These are phyloP conservation scores for Exophiala calicioides DNA, from an alignment of 2,329 filamentous ascomycete genomes.

Conservation along the genomic window DNA sequence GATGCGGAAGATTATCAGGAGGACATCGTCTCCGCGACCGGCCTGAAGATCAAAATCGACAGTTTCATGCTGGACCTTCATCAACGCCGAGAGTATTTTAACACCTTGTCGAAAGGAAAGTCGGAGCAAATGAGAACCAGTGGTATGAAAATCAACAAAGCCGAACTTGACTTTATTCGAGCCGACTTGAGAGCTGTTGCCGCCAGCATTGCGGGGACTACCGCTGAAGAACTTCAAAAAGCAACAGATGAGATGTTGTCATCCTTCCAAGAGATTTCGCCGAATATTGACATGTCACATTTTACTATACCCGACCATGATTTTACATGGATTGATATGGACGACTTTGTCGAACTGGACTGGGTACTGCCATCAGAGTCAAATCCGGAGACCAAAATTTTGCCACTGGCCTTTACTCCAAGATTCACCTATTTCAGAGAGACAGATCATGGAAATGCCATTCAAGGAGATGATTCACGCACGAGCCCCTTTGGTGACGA, in stretches of 20 bases:
- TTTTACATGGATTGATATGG: conserved; percentile 97
- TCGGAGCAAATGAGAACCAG: conserved; percentile 79
- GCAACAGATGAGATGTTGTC: conserved; percentile 64
- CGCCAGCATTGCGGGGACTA: conserved; percentile 80
- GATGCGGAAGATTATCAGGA: conserved; percentile 84
- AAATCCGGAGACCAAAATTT: conserved; percentile 89
- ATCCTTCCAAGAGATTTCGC: conserved; percentile 54
- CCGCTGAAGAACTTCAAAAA: conserved; percentile 70
- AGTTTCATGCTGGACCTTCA: conserved; percentile 98
- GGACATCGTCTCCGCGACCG: conserved; percentile 81
- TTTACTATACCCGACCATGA: conserved; percentile 97
- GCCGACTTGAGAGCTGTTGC: conserved; percentile 93
- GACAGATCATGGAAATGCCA: conserved; percentile 83
- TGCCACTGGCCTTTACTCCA: conserved; percentile 90
- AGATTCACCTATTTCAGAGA: conserved; percentile 96
- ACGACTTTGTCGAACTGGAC: conserved; percentile 96
- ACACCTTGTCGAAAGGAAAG: conserved; percentile 73
- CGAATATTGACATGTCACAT: conserved; percentile 68
- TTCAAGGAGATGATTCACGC: conserved; percentile 75
- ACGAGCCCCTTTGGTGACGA: conserved; percentile 92
- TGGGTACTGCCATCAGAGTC: conserved; percentile 90
- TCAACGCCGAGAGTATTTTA: conserved; percentile 88
- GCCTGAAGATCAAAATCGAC: conserved; percentile 92
- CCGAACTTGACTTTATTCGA: conserved; percentile 85
- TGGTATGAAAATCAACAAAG: conserved; percentile 93